A percentile compares a stretch with the other conserved stretches of the same genome.
Conservation (phyloP, 1,284 basidiomycete species). For the Irpex lacteus region DNA sequence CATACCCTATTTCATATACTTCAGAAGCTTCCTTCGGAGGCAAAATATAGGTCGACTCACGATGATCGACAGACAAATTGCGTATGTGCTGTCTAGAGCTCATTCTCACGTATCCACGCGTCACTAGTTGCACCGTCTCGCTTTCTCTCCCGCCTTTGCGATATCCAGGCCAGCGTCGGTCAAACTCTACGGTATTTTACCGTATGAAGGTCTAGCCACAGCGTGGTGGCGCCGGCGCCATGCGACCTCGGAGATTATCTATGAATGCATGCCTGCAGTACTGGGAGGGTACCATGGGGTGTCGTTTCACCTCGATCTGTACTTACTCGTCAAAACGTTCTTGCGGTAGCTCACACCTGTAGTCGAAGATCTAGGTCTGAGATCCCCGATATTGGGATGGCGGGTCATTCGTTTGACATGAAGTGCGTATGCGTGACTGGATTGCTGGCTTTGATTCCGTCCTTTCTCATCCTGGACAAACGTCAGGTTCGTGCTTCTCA, state of each 20-base stretch:
- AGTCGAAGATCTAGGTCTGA: too few species aligned
- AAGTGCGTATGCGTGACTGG: neutral
- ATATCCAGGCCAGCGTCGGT: neutral
- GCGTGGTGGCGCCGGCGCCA: too few species aligned
- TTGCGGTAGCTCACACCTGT: neutral
- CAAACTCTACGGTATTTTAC: neutral
- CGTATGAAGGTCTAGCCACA: neutral
- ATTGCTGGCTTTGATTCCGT: too few species aligned
- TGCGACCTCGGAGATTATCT: too few species aligned
- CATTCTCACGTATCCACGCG: neutral
- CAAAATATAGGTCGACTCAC: neutral
- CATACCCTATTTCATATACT: neutral
- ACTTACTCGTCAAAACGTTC: neutral
- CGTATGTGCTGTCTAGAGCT: neutral
- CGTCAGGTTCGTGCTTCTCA: neutral
- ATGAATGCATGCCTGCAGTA: neutral
- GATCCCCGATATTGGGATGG: too few species aligned
- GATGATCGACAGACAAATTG: neutral
- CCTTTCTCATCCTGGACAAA: too few species aligned
- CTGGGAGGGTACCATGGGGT: neutral
- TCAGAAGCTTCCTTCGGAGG: neutral
- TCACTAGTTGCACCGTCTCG: neutral
- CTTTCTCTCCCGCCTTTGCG: neutral
- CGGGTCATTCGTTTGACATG: too few species aligned
- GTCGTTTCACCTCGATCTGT: neutral